These are phyloP conservation scores for Lanzia echinophila DNA, from an alignment of 2,329 filamentous ascomycete species.

Conservation along the genomic window DNA sequence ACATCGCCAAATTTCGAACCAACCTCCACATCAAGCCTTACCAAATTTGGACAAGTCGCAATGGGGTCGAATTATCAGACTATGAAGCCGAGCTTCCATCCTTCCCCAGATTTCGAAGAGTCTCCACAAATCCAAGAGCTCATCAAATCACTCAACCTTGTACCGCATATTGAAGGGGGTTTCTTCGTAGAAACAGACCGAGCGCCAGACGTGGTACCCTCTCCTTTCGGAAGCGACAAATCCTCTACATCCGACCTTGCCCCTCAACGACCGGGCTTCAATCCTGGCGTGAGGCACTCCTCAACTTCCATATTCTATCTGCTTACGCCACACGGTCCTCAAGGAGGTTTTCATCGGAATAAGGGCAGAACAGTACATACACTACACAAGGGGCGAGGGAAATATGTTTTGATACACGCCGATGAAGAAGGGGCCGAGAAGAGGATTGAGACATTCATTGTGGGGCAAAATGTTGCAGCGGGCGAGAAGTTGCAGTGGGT, in stretches of 20 bases:
- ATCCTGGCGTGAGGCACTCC: conserved; percentile 41
- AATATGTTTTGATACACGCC: conserved; percentile 58
- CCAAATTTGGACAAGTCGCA: too few species aligned
- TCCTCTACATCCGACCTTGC: conserved; percentile 34
- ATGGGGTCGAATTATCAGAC: conserved; percentile 3
- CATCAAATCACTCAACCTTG: conserved; percentile 41
- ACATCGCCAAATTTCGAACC: too few species aligned
- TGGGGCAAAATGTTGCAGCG: conserved; percentile 48
- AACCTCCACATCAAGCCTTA: too few species aligned
- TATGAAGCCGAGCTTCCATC: conserved; percentile 24
- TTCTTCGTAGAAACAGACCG: conserved; percentile 59
- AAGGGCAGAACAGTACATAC: conserved; percentile 57
- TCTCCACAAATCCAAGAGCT: conserved; percentile 30
- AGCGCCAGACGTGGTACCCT: conserved; percentile 44
- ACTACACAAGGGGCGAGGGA: conserved; percentile 53
- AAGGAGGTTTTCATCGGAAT: conserved; percentile 59
- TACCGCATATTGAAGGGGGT: conserved; percentile 55
- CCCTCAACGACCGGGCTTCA: conserved; percentile 32
- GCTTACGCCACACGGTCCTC: conserved; percentile 47
- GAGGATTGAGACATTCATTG: conserved; percentile 56
- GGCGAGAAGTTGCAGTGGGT: conserved; percentile 63
- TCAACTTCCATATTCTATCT: conserved; percentile 60
- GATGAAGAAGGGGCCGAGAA: conserved; percentile 39
- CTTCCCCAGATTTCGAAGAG: conserved; percentile 26
- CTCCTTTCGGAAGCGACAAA: conserved; percentile 43